Percentiles rank a stretch among this genome's conserved stretches.
Conservation (phyloP, 768 basidiomycete genomes). For the Mrakia hoshinonis region DNA sequence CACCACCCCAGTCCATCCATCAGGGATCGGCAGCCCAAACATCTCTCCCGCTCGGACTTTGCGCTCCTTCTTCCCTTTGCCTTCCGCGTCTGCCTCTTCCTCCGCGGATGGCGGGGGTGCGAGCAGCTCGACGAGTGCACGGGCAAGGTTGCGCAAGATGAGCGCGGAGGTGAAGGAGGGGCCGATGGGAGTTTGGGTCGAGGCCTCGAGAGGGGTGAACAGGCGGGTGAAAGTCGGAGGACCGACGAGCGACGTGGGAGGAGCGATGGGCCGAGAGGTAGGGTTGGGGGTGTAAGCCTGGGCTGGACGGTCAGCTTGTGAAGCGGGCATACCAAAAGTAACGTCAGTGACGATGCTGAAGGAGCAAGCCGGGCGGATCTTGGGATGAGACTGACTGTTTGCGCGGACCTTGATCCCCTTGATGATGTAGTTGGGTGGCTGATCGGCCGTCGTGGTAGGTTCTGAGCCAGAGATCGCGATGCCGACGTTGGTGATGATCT, state of each 20-base stretch:
- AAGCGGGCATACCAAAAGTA: too few relatives aligned
- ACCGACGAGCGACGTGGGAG: neutral
- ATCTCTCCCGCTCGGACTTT: constrained; percentile 21
- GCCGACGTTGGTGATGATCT: constrained; percentile 89
- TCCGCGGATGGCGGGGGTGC: neutral
- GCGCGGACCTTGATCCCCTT: constrained; percentile 58
- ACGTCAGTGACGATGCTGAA: neutral
- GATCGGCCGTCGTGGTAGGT: constrained; percentile 47
- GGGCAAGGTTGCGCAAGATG: constrained; percentile 26
- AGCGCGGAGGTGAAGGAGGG: constrained; percentile 18
- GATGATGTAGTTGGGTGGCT: constrained; percentile 69
- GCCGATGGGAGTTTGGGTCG: constrained; percentile 3
- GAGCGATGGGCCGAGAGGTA: neutral
- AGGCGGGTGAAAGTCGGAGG: constrained; percentile 5
- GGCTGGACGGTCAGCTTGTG: neutral
- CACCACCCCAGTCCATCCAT: neutral
- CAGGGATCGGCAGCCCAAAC: constrained; percentile 30
- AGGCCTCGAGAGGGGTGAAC: neutral
- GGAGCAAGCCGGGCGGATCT: neutral
- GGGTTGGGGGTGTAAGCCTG: neutral
- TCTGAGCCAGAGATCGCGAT: constrained; percentile 80
- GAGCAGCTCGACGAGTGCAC: constrained; percentile 24
- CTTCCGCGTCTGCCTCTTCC: neutral
- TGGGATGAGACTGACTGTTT: constrained; percentile 6
- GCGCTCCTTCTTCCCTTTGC: constrained; percentile 13